Base-by-base conservation (phyloP, 495 filamentous ascomycete genomes). In the Penicillium fimorum region DNA sequence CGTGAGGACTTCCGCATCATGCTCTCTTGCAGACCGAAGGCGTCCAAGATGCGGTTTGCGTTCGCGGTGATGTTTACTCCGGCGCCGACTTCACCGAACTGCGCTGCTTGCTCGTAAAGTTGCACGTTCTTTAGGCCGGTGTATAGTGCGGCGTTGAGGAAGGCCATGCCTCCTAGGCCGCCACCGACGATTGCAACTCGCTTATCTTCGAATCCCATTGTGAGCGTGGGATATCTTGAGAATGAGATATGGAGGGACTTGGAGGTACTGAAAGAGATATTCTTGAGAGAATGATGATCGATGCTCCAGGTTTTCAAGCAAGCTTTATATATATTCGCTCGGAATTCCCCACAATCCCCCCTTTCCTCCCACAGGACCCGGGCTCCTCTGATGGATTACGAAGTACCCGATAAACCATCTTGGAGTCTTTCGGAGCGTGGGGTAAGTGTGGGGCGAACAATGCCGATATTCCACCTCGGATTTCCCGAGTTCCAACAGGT, bases 61-160 rank as follows among this genome's bases (percentile, higher is more conserved):
- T 71, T 71, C 35, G 66, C 64, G n/a, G 64, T 71, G 48, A 71
- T 70, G 37, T 65, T 68, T 17, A 85, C 79, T n/a, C 83, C 83
- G 3, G 82, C 82, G 7, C 83, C 83, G 43, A 84, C 79, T 58
- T 84, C 82, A 11, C 68, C 67, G 64, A 83, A 79, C 4, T 66
- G 67, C 0, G 70, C 57, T 4, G 78, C 71, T 43, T 79, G 77
- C 59, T 86, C 83, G 60, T 84, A 85, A 20, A 70, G 55, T 45
- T 69, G 62, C 2, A 86, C 61, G 0, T 77, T 77, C 58, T 77
- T 76, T 4, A 84, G 70, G 8, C 76, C 81, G 15, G 80, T 62
- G 12, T 81, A 79, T 3, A 85, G 70, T 56, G 76, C 76, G 13
- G 69, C 69, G 33, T 70, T 71, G 50, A 70, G 42, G 45, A 71